Conservation (phyloP, 495 filamentous ascomycete species). For the Tricharina praecox region DNA sequence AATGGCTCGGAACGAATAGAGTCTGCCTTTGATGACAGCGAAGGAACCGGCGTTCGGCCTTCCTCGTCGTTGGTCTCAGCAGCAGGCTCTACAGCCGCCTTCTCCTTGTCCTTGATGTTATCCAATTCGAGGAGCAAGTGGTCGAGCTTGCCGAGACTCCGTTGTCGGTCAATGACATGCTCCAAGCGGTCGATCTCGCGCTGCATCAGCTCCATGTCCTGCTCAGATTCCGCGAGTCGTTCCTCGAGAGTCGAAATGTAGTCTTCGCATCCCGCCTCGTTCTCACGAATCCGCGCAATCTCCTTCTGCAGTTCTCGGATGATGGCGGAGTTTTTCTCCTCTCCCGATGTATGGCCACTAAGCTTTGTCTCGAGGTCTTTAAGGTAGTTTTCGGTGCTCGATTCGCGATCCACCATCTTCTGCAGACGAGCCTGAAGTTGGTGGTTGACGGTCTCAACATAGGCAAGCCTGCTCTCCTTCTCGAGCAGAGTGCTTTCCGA, state of each 20-base stretch:
- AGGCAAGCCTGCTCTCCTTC: constrained; percentile 82
- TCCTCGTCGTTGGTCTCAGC: not conserved
- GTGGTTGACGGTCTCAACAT: constrained; percentile 74
- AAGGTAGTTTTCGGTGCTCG: constrained; percentile 76
- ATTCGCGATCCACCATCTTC: constrained; percentile 77
- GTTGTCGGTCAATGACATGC: constrained; percentile 86
- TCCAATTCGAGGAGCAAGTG: constrained; percentile 82
- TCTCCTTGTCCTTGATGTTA: constrained; percentile 32
- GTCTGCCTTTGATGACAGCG: not conserved
- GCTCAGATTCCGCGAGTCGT: constrained; percentile 84
- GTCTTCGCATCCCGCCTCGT: constrained; percentile 73
- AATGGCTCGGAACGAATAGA: not conserved
- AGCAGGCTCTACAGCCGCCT: constrained; percentile 1
- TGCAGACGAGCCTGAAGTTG: constrained; percentile 78
- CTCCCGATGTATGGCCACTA: constrained; percentile 74
- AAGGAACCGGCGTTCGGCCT: not conserved
- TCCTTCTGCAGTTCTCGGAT: constrained; percentile 82
- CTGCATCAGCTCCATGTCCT: constrained; percentile 92
- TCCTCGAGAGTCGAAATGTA: constrained; percentile 97
- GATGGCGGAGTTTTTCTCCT: constrained; percentile 76
- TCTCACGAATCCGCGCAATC: constrained; percentile 73
- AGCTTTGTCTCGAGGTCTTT: constrained; percentile 79
- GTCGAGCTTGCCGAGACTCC: constrained; percentile 87
- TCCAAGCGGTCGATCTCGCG: constrained; percentile 86
- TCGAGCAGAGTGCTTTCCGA: constrained; percentile 77